These are phyloP conservation scores for Micromonas pusilla DNA, from an alignment of 139 green algal genomes.

Conservation along the genomic window DNA sequence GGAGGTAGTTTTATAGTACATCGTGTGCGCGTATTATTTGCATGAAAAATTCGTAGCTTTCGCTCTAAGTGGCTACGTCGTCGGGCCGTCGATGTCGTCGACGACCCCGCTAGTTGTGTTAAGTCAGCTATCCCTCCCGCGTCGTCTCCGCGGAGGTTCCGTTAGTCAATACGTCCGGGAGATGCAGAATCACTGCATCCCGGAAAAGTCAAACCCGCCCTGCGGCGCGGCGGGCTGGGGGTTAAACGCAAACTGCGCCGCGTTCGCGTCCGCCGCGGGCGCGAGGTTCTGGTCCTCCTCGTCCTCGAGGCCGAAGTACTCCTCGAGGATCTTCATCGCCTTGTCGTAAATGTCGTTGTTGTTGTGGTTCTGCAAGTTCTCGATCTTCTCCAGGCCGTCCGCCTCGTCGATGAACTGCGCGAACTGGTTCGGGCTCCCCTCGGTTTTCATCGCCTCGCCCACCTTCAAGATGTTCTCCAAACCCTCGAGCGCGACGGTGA, in stretches of 20 bases:
- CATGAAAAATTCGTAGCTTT: too few relatives aligned
- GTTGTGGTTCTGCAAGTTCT: conserved; percentile 88
- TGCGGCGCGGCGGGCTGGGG: conserved; percentile 29
- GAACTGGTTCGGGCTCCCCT: conserved; percentile 71
- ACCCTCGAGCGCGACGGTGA: conserved; percentile 96
- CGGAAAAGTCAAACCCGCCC: conserved; percentile 59
- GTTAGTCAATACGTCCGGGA: too few relatives aligned
- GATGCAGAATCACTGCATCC: not conserved
- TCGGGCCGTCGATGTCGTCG: too few relatives aligned
- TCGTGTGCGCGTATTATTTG: too few relatives aligned
- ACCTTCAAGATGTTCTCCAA: conserved; percentile 99
- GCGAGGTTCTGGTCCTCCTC: conserved; percentile 93
- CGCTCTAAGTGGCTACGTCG: too few relatives aligned
- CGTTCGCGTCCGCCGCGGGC: conserved; percentile 49
- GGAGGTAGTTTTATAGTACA: too few relatives aligned
- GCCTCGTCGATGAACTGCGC: conserved; percentile 85
- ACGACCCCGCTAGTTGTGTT: too few relatives aligned
- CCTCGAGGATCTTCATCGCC: conserved; percentile 81
- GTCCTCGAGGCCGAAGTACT: conserved; percentile 91
- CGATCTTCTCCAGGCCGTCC: conserved; percentile 97
- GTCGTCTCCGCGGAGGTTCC: too few relatives aligned
- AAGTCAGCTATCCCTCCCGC: too few relatives aligned
- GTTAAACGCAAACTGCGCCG: conserved; percentile 40
- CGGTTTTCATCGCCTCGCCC: conserved; percentile 54
- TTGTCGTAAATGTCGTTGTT: conserved; percentile 99